Base-by-base conservation (phyloP, 176 grass and related monocot species). In the Panicum miliaceum region DNA sequence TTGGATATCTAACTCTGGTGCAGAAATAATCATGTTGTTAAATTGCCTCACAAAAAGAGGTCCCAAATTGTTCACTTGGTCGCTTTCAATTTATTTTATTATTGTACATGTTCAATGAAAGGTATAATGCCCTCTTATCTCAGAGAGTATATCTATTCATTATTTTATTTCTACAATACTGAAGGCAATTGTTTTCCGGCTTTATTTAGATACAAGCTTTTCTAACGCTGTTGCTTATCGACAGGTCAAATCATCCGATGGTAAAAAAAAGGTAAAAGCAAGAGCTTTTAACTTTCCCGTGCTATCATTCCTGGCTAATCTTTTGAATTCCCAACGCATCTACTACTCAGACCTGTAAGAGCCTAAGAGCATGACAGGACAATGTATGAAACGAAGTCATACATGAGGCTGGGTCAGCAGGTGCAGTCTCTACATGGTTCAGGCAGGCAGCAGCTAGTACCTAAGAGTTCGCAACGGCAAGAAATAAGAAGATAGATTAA, bases 231-330 rank as follows among this genome's bases (percentile, higher is more conserved):
- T 53, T 76, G 32, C 12, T 26, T 12, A 35, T 73, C 20, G 22
- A 3, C 56, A 0, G 26, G 56, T 48, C 54, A 72, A 61, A 58
- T 64, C 15, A 52, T 40, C 12, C 42, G 6, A 63, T 20, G 38
- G 16, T 23, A 51, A 50, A 74, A 74, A 2, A 18, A 2, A 16
- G 26, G 23, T 72, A 50, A 41, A 59, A 82, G 45, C 8, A 76
- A 68, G 20, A 32, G 26, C 67, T 84, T 88, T 79, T 79, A 75
- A 79, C 57, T 73, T 88, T 13, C 50, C 48, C 22, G 25, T 83
- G 61, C 12, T 76, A 67, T 27, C 13, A 26, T 56, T 40, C 47
- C 27, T 70, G 8, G 15, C 46, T 84, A 84, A 84, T 67, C 47
- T 84, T 84, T 84, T 64, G 56, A 73, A 62, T 82, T 18, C 11